These are phyloP conservation scores for Apostasia ramifera DNA, from an alignment of 106 monocot species.

Conservation along the genomic window DNA sequence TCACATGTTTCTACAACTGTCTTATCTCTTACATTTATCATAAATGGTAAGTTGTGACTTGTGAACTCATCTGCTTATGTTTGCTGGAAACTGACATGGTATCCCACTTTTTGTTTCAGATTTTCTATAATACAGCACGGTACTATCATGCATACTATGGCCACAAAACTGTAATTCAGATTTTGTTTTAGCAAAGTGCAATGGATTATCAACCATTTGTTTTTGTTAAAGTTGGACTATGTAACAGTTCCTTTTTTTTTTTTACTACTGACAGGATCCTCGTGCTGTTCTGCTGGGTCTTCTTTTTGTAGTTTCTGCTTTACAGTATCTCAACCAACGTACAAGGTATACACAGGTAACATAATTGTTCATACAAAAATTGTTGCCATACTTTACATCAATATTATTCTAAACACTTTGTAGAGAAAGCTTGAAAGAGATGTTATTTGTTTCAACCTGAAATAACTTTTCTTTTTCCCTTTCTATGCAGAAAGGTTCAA, in stretches of 20 bases:
- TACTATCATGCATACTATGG: constrained; percentile 99
- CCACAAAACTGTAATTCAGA: constrained; percentile 72
- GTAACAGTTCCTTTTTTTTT: background rate
- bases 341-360: constrained; percentile 81
- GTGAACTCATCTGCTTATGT: background rate
- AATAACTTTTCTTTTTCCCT: too few species aligned
- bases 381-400: background rate
- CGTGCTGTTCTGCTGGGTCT: constrained; percentile 84
- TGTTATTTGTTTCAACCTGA: too few species aligned
- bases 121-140: constrained; percentile 90
- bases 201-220: background rate
- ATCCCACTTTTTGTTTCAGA: constrained; percentile 35
- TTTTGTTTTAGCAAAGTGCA: background rate
- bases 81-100: background rate
- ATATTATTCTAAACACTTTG: too few species aligned
- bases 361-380: background rate
- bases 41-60: background rate
- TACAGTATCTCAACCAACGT: constrained; percentile 90
- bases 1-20: too few species aligned
- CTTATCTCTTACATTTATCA: too few species aligned
- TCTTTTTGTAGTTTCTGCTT: constrained; percentile 76
- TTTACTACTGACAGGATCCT: constrained; percentile 55
- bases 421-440: too few species aligned
- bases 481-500: too few species aligned
- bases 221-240: constrained; percentile 3